Conservation (phyloP, 768 basidiomycete genomes). For the Auriscalpium vulgare region DNA sequence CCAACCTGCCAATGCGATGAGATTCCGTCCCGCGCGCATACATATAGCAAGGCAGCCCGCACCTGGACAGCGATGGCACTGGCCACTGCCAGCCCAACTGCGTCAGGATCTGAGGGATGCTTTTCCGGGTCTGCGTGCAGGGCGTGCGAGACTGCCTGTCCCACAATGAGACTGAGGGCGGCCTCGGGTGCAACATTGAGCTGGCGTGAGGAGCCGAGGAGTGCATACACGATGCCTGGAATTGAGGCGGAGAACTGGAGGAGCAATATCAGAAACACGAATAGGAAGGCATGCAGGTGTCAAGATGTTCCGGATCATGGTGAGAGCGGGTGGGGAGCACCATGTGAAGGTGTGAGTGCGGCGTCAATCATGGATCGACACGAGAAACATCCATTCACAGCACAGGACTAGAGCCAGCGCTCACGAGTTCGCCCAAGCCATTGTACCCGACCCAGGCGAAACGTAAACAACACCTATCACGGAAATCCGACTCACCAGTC, state of each 20-base stretch:
- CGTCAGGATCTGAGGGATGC: slow-evolving; percentile 34
- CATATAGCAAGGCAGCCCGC: slow-evolving; percentile 6
- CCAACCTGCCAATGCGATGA: slow-evolving; percentile 49
- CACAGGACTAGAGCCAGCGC: background rate
- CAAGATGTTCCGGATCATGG: no score
- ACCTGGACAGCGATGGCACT: slow-evolving; percentile 85
- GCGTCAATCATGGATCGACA: no score
- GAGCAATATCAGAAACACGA: background rate
- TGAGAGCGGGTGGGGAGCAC: no score
- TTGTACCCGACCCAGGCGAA: background rate
- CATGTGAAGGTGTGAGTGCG: no score
- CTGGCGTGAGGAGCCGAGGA: slow-evolving; percentile 81
- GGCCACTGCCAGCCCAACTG: slow-evolving; percentile 57
- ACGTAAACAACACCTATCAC: background rate
- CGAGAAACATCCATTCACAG: background rate
- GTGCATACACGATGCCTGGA: slow-evolving; percentile 80
- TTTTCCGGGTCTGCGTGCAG: slow-evolving; percentile 29
- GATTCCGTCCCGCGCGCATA: background rate
- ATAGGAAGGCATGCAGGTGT: background rate
- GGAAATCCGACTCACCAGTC: slow-evolving; percentile 48
- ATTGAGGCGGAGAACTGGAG: slow-evolving; percentile 75
- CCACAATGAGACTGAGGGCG: slow-evolving; percentile 76
- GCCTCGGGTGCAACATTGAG: slow-evolving; percentile 87
- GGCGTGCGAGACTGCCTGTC: slow-evolving; percentile 74
- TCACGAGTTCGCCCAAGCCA: background rate